Evolutionary conservation across 2,329 filamentous ascomycete genomes (phyloP).

Genomic region (Fusarium coicis): DNA sequence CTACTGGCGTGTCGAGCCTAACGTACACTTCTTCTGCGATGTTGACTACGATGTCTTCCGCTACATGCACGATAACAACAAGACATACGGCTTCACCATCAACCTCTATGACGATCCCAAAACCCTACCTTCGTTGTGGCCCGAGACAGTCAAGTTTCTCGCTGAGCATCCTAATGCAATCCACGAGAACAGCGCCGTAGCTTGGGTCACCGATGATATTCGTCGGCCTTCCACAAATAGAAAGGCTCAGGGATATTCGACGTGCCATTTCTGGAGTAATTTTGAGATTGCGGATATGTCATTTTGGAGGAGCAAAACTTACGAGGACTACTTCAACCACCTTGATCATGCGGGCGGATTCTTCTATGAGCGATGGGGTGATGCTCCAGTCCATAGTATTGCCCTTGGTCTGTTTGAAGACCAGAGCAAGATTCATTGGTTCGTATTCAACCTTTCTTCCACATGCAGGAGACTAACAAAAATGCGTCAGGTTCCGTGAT

Average conservation of each 20-base stretch:
- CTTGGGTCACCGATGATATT: conserved; percentile 84
- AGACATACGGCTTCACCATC: conserved; percentile 99
- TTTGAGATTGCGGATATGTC: conserved; percentile 95
- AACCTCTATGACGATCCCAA: conserved; percentile 93
- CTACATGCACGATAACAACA: conserved; percentile 98
- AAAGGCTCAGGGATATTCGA: conserved; percentile 92
- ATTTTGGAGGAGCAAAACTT: conserved; percentile 90
- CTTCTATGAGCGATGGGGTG: conserved; percentile 98
- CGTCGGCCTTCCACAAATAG: conserved; percentile 82
- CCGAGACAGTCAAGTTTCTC: conserved; percentile 93
- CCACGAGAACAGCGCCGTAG: conserved; percentile 84
- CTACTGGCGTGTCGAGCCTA: conserved; percentile 99
- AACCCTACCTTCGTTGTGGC: conserved; percentile 90
- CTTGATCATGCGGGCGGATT: conserved; percentile 97
- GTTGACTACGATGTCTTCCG: conserved; percentile 98
- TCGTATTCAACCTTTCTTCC: conserved; percentile 48
- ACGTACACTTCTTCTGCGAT: conserved; percentile 99
- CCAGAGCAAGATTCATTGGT: conserved; percentile 92
- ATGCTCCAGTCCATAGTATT: conserved; percentile 96
- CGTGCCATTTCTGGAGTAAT: conserved; percentile 99
- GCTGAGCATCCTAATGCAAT: conserved; percentile 84
- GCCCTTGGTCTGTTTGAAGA: conserved; percentile 94
- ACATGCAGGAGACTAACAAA: neutral
- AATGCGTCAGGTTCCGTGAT: conserved; percentile 85
- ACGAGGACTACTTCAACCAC: conserved; percentile 96